Conservation (phyloP, 805 yeast genomes). For the Blastobotrys americana region DNA sequence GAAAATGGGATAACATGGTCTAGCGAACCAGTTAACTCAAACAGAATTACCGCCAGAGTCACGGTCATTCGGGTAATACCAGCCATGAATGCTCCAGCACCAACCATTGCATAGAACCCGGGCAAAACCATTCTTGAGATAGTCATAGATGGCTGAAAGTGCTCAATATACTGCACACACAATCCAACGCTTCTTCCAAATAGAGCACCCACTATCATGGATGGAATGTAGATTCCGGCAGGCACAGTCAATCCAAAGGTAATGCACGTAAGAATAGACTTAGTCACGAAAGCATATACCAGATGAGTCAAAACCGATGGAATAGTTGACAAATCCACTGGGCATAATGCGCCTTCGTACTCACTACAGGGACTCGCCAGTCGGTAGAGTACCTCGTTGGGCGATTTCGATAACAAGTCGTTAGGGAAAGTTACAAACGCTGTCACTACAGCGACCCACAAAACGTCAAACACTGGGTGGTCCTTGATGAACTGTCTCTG, state of each 20-base stretch:
- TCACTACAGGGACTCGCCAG: slow-evolving; percentile 43
- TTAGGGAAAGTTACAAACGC: slow-evolving; percentile 43
- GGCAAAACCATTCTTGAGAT: slow-evolving; percentile 88
- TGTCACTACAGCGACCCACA: slow-evolving; percentile 39
- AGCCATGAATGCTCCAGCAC: slow-evolving; percentile 91
- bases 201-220: slow-evolving; percentile 57
- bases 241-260: slow-evolving; percentile 56
- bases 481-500: slow-evolving; percentile 28
- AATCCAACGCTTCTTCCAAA: slow-evolving; percentile 48
- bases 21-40: slow-evolving; percentile 53
- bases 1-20: slow-evolving; percentile 53
- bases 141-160: slow-evolving; percentile 45
- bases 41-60: slow-evolving; percentile 90
- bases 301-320: slow-evolving; percentile 32
- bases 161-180: slow-evolving; percentile 35
- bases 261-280: slow-evolving; percentile 41
- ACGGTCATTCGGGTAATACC: slow-evolving; percentile 92
- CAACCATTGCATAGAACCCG: slow-evolving; percentile 91
- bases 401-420: slow-evolving; percentile 42
- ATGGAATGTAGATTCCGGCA: slow-evolving; percentile 55
- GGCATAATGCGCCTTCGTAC: slow-evolving; percentile 22
- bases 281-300: slow-evolving; percentile 38
- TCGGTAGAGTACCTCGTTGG: slow-evolving; percentile 43
- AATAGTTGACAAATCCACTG: slow-evolving; percentile 25
- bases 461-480: slow-evolving; percentile 41